Evolutionary conservation across 106 monocot species (phyloP).

Genomic region (Phalaenopsis equestris): DNA sequence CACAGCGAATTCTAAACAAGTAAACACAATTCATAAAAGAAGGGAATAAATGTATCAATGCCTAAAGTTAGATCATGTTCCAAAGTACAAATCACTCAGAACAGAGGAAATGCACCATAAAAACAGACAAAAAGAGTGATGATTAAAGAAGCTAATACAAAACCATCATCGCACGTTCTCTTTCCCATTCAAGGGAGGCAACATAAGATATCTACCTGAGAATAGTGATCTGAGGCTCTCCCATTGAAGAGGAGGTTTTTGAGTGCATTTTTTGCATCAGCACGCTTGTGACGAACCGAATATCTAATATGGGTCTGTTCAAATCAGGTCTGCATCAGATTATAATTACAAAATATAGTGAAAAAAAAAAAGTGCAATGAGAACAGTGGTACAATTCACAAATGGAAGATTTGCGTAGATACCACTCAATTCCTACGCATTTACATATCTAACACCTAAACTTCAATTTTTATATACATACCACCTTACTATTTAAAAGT

Average conservation of each 20-base stretch:
- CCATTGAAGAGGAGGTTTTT: constrained; percentile 60
- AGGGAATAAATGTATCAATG: background rate
- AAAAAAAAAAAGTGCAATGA: background rate
- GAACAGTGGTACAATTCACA: background rate
- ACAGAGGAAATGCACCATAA: background rate
- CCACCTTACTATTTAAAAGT: too few relatives aligned
- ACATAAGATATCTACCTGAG: constrained; percentile 18
- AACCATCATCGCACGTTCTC: background rate
- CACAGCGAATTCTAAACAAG: background rate
- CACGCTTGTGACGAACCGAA: constrained; percentile 55
- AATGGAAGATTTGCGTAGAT: background rate
- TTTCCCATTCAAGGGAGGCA: background rate
- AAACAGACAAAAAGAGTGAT: background rate
- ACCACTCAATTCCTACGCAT: too few relatives aligned
- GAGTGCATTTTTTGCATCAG: constrained; percentile 60
- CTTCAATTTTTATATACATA: too few relatives aligned
- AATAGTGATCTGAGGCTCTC: constrained; percentile 16
- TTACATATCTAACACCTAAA: too few relatives aligned
- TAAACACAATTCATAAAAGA: background rate
- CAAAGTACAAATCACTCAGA: background rate
- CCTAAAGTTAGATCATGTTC: background rate
- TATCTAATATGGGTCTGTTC: constrained; percentile 48
- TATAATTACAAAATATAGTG: background rate
- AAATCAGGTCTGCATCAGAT: constrained; percentile 1
- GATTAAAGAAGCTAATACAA: background rate